Evolutionary conservation across 1,284 basidiomycete species (phyloP).

Genomic region (Puccinia triticina): DNA sequence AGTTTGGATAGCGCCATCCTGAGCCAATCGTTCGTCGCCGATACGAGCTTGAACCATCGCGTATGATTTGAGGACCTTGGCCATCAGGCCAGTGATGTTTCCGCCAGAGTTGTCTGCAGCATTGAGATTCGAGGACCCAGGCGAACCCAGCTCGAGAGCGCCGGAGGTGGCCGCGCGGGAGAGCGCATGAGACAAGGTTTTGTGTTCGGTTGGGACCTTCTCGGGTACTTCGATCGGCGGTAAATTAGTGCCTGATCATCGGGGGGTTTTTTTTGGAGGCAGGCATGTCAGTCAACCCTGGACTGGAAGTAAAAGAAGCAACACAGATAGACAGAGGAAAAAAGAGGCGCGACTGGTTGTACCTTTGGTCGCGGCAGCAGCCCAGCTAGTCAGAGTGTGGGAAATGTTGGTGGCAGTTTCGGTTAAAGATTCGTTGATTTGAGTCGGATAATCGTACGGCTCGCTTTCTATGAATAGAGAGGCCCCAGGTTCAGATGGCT

Average conservation of each 20-base stretch:
- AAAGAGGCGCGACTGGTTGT: conserved; percentile 21
- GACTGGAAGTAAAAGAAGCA: not conserved
- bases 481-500: not conserved
- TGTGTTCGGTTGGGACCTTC: conserved; percentile 70
- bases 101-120: conserved; percentile 60
- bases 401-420: conserved; percentile 67
- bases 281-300: conserved; percentile 13
- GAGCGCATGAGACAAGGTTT: conserved; percentile 93
- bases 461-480: conserved; percentile 67
- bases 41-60: conserved; percentile 84
- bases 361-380: conserved; percentile 77
- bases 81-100: conserved; percentile 70
- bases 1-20: conserved; percentile 75
- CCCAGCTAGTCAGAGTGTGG: conserved; percentile 83
- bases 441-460: conserved; percentile 78
- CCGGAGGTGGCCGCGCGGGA: conserved; percentile 77
- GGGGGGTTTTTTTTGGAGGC: not conserved
- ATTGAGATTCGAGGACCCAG: conserved; percentile 56
- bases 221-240: conserved; percentile 57
- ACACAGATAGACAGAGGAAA: not conserved
- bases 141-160: conserved; percentile 64
- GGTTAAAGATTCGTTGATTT: conserved; percentile 64
- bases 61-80: conserved; percentile 76
- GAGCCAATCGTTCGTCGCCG: conserved; percentile 77
- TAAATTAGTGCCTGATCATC: conserved; percentile 35